Conservation (phyloP, 2,329 filamentous ascomycete species). For the Alternaria incomplexa region DNA sequence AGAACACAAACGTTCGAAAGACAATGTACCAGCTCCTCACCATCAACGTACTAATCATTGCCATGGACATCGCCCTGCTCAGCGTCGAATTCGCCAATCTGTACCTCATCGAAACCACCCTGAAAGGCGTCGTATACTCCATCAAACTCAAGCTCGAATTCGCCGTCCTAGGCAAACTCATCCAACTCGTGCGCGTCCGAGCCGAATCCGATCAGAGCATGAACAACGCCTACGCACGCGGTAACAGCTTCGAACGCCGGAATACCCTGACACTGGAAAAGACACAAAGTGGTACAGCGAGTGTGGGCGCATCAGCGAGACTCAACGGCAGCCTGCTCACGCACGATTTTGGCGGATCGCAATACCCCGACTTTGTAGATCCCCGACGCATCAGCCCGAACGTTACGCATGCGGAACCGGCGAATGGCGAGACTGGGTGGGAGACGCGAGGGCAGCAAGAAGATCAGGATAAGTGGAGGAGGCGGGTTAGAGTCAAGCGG, state of each 20-base stretch:
- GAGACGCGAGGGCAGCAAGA: slow-evolving; percentile 16
- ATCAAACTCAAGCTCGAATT: slow-evolving; percentile 63
- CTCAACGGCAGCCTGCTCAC: slow-evolving; percentile 7
- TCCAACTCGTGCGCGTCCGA: slow-evolving; percentile 41
- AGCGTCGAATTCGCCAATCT: slow-evolving; percentile 41
- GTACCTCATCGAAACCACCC: slow-evolving; percentile 44
- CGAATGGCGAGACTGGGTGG: slow-evolving; percentile 15
- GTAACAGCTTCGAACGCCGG: slow-evolving; percentile 9
- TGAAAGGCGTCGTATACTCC: slow-evolving; percentile 54
- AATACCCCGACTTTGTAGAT: slow-evolving; percentile 41
- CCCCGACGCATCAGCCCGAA: slow-evolving; percentile 24
- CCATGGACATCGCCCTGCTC: slow-evolving; percentile 39
- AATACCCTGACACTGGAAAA: slow-evolving; percentile 25
- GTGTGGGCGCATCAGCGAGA: not conserved
- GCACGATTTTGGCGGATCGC: slow-evolving; percentile 9
- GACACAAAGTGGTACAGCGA: slow-evolving; percentile 16
- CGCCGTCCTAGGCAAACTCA: slow-evolving; percentile 58
- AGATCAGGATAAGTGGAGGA: slow-evolving; percentile 30
- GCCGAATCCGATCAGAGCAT: slow-evolving; percentile 26
- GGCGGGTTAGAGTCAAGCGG: slow-evolving; percentile 17
- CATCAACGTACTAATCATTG: slow-evolving; percentile 45
- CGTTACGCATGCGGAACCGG: slow-evolving; percentile 29
- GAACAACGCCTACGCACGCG: slow-evolving; percentile 12
- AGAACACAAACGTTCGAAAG: slow-evolving; percentile 27
- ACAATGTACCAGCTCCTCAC: slow-evolving; percentile 45